phyloP scores from a whole-genome alignment of 2,329 filamentous ascomycete genomes.

The Dothistroma septosporum region DNA sequence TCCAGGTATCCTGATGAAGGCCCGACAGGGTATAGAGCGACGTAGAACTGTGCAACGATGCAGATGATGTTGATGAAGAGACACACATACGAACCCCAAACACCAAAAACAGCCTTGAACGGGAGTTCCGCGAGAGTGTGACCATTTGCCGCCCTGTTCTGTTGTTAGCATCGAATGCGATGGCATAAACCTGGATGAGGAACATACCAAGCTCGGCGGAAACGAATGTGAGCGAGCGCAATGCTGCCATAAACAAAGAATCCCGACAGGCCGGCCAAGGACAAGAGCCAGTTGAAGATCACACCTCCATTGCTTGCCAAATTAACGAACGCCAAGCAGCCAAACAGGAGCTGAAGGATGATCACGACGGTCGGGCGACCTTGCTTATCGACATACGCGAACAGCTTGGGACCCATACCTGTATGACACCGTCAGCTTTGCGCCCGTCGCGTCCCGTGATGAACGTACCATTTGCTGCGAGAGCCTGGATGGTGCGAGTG shows the following conservation, averaged over 20 bases:
- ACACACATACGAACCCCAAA: constrained; percentile 41
- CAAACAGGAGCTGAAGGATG: constrained; percentile 59
- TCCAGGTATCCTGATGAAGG: constrained; percentile 14
- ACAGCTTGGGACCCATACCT: constrained; percentile 69
- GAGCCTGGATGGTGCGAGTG: constrained; percentile 54
- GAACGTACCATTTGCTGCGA: constrained; percentile 37
- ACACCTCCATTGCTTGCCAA: constrained; percentile 56
- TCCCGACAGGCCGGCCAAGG: constrained; percentile 65
- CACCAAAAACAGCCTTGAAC: constrained; percentile 40
- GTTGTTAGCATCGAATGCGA: constrained; percentile 3
- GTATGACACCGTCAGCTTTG: neutral
- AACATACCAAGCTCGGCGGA: constrained; percentile 60
- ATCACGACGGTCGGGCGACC: constrained; percentile 77
- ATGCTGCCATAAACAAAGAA: constrained; percentile 80
- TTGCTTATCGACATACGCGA: constrained; percentile 78
- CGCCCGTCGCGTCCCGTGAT: no score
- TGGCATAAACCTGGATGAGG: neutral
- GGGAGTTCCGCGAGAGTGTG: constrained; percentile 44
- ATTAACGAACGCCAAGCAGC: constrained; percentile 69
- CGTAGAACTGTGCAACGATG: constrained; percentile 43
- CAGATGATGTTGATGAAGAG: constrained; percentile 38
- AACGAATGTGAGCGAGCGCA: constrained; percentile 83
- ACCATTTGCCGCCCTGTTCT: constrained; percentile 56
- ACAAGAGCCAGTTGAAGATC: constrained; percentile 73
- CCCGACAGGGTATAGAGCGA: constrained; percentile 26